Evolutionary conservation across 2,329 filamentous ascomycete genomes (phyloP).

Genomic region (Fusarium udum): DNA sequence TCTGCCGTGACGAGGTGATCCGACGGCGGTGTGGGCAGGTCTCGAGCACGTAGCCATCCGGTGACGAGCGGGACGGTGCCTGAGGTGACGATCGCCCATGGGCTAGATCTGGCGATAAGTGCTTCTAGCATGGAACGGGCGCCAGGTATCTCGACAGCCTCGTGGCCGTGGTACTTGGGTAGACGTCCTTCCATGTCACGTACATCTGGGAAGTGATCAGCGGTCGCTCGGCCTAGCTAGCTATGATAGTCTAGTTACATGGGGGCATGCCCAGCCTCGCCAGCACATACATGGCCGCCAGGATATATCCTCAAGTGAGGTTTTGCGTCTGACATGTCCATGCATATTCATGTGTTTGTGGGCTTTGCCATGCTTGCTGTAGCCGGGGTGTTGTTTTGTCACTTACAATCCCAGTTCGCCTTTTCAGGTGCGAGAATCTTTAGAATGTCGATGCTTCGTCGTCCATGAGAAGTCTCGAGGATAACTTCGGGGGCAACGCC

Average conservation of each 20-base stretch:
- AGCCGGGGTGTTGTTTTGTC: background rate
- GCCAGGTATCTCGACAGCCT: slow-evolving; percentile 88
- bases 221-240: slow-evolving; percentile 6
- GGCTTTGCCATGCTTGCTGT: background rate
- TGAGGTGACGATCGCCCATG: slow-evolving; percentile 89
- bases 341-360: background rate
- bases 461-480: slow-evolving; percentile 88
- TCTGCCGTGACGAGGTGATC: slow-evolving; percentile 77
- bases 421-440: slow-evolving; percentile 81
- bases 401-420: slow-evolving; percentile 92
- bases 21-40: slow-evolving; percentile 66
- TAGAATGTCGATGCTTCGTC: slow-evolving; percentile 87
- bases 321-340: background rate
- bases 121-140: slow-evolving; percentile 74
- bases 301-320: slow-evolving; percentile 4
- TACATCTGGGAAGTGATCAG: slow-evolving; percentile 68
- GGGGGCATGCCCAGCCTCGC: background rate
- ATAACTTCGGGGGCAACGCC: slow-evolving; percentile 87
- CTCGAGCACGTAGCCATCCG: slow-evolving; percentile 76
- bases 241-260: background rate
- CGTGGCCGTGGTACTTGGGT: slow-evolving; percentile 77
- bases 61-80: slow-evolving; percentile 73
- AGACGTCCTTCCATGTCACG: slow-evolving; percentile 80
- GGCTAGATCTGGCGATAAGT: slow-evolving; percentile 69
- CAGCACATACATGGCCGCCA: background rate